phyloP scores from a whole-genome alignment of 495 filamentous ascomycete species.

The Neurospora sp. region DNA sequence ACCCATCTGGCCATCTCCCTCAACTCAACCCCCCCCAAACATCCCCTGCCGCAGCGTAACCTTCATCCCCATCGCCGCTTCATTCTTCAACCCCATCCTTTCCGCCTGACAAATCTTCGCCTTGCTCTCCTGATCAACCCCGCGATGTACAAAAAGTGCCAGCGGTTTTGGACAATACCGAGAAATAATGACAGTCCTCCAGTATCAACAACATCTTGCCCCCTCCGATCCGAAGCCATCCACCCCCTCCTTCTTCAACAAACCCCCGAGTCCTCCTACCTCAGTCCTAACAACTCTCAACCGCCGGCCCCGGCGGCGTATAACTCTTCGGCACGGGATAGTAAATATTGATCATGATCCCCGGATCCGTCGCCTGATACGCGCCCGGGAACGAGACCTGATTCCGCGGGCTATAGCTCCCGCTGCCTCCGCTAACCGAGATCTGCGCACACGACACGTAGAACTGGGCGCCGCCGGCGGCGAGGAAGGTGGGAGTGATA shows the following conservation, averaged over 20 bases:
- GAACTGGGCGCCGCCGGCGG: constrained; percentile 42
- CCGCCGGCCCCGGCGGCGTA: constrained; percentile 24
- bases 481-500: no score
- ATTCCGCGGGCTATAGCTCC: constrained; percentile 23
- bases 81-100: not conserved
- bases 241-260: no score
- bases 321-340: constrained; percentile 32
- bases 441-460: constrained; percentile 43
- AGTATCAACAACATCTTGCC: no score
- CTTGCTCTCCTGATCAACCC: not conserved
- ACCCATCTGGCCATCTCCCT: not conserved
- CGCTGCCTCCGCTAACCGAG: constrained; percentile 29
- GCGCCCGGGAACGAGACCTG: constrained; percentile 35
- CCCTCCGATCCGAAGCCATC: no score
- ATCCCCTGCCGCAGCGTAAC: not conserved
- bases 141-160: no score
- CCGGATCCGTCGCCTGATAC: constrained; percentile 31
- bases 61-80: not conserved
- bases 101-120: not conserved
- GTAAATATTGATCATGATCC: constrained; percentile 40
- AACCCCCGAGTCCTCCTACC: no score
- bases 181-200: no score
- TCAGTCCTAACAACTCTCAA: constrained; percentile 19
- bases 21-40: not conserved
- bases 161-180: no score